Percentiles rank a stretch among this genome's conserved stretches.
These are phyloP conservation scores for Solanum ossicruentum DNA, from an alignment of 257 asterid genomes.

Conservation along the genomic window DNA sequence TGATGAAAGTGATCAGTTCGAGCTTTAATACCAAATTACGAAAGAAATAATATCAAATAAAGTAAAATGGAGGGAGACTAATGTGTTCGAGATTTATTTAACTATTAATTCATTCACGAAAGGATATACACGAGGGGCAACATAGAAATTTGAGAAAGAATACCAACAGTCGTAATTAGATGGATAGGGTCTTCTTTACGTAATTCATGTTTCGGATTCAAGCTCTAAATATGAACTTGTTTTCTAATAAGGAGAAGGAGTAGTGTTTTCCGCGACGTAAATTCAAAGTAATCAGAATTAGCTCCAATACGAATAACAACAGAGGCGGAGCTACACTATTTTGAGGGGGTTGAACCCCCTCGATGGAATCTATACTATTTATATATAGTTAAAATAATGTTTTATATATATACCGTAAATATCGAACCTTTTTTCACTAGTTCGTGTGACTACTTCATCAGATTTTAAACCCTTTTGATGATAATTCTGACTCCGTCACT, in stretches of 20 bases:
- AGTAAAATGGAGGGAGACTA: background rate
- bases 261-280: background rate
- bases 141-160: background rate
- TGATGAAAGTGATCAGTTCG: background rate
- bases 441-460: no score
- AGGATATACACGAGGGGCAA: background rate
- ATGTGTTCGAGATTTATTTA: background rate
- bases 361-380: no score
- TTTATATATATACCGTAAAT: no score
- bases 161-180: background rate
- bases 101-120: background rate
- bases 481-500: no score
- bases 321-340: no score
- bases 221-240: background rate
- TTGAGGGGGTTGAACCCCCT: no score
- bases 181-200: background rate
- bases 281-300: background rate
- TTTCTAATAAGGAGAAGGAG: background rate
- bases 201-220: background rate
- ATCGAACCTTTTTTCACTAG: no score
- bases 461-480: no score
- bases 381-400: no score
- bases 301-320: fast-evolving
- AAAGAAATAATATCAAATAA: background rate
- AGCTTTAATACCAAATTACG: fast-evolving